A percentile compares a stretch with the other conserved stretches of the same genome.
Conservation (phyloP, 805 yeast species). For the Blastobotrys americana region DNA sequence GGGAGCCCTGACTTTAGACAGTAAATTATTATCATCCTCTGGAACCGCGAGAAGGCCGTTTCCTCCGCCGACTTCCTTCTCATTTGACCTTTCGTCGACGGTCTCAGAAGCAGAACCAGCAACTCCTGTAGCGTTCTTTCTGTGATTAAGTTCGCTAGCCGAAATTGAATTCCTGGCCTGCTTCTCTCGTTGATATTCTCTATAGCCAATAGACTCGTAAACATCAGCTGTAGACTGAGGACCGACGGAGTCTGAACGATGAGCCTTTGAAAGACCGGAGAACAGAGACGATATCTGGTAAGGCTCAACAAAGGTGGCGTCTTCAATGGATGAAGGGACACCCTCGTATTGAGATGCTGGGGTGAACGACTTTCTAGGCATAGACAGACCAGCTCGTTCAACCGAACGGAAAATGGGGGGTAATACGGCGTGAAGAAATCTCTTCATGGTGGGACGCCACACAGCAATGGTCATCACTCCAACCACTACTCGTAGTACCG, state of each 20-base stretch:
- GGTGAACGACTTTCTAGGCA: conserved; percentile 35
- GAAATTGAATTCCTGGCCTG: not conserved
- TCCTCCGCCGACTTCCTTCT: not conserved
- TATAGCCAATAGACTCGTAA: conserved; percentile 32
- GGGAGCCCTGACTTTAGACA: conserved; percentile 25
- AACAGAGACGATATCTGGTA: conserved; percentile 28
- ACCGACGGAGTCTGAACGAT: conserved; percentile 34
- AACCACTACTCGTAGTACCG: conserved; percentile 43
- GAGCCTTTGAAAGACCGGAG: conserved; percentile 21
- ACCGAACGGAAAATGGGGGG: conserved; percentile 49
- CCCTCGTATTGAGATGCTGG: conserved; percentile 33
- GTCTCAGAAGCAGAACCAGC: not conserved
- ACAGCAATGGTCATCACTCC: conserved; percentile 57
- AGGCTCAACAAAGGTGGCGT: conserved; percentile 28
- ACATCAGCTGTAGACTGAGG: conserved; percentile 38
- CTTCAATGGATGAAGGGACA: conserved; percentile 31
- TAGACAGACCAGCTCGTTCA: conserved; percentile 31
- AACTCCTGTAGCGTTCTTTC: too few relatives aligned
- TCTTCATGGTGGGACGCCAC: conserved; percentile 74
- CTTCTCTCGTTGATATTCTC: conserved; percentile 24
- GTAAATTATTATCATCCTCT: conserved; percentile 15
- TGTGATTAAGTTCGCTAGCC: not conserved
- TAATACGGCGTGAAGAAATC: conserved; percentile 48
- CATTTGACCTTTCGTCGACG: not conserved
- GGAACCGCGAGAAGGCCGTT: not conserved